phyloP scores from a whole-genome alignment of 495 filamentous ascomycete species.

The Penicillium desertorum region DNA sequence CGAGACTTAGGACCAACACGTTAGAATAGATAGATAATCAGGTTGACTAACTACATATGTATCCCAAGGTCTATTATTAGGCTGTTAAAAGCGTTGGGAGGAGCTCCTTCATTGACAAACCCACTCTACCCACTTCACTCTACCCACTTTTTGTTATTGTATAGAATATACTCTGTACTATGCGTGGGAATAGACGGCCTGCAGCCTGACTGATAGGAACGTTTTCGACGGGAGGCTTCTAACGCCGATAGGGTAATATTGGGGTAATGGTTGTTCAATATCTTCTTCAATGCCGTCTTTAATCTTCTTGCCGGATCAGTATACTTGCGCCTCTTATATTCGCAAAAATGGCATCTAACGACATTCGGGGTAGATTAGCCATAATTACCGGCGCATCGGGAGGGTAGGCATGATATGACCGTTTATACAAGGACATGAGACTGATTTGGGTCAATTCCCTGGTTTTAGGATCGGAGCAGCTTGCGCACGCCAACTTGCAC shows the following conservation, averaged over 20 bases:
- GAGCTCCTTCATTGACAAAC: background rate
- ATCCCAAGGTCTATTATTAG: no score
- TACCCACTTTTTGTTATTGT: background rate
- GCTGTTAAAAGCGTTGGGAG: background rate
- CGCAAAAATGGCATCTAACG: slow-evolving; percentile 44
- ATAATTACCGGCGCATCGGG: slow-evolving; percentile 66
- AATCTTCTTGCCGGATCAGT: background rate
- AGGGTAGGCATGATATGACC: slow-evolving; percentile 46
- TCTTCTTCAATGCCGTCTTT: background rate
- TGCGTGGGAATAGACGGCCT: background rate
- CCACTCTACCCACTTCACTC: no score
- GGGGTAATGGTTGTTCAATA: background rate
- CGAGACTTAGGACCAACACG: background rate
- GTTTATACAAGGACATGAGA: background rate
- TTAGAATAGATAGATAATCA: background rate
- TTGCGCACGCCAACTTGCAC: slow-evolving; percentile 55
- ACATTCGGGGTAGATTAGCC: slow-evolving; percentile 58
- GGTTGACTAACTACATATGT: background rate
- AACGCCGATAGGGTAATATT: background rate
- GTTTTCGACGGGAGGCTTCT: background rate
- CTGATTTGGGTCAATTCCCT: slow-evolving; percentile 1
- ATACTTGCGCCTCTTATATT: background rate
- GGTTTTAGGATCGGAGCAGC: slow-evolving; percentile 59
- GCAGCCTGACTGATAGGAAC: background rate
- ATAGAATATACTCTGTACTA: background rate